Base-by-base conservation (phyloP, 495 filamentous ascomycete genomes). In the Cryomyces minteri region DNA sequence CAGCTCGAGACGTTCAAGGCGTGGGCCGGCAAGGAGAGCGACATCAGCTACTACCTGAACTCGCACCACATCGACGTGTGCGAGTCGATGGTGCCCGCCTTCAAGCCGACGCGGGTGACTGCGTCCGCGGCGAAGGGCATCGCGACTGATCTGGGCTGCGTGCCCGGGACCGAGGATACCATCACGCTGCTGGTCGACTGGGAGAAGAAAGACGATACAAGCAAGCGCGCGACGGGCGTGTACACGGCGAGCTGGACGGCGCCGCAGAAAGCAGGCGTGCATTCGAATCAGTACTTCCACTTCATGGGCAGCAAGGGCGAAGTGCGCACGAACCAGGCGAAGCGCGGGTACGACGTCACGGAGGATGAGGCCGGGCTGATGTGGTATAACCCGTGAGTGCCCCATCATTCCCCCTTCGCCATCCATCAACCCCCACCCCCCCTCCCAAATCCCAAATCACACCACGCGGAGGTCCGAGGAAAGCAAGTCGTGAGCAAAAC, bases 161-260 rank as follows among this genome's bases (percentile, higher is more conserved):
- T 75, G 32, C 67, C 72, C 6, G 70, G 71, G 43, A 95, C 88
- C 0, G 88, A 95, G 62, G 88, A 95, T 57, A 94, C 88, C 10
- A 95, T 95, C 59, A 84, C 84, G 1, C 63, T 94, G 43, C 66
- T 94, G 4, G 85, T 92, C 5, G 78, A 88, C 48, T 95, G 88
- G 88, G 72, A 73, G 47, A 81, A 82, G 61, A 77, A 77, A 56
- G 67, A 64, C 34, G 74, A 82, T 43, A 65, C 71, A 0, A 65
- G 58, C 7, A 82, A 82, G 63, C 63, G 73, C 40, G 88, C 84
- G 5, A 92, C 84, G 6, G 88, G 77, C n/a, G 84, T 94, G 2
- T 94, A 94, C 56, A 95, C 88, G 0, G 84, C 88, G 30, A 86
- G 80, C 40, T 95, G 88, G 88, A 94, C 86, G 1, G 88, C 88